These are phyloP conservation scores for Saccharum spontaneum DNA, from an alignment of 176 grass and related monocot genomes.

Conservation along the genomic window DNA sequence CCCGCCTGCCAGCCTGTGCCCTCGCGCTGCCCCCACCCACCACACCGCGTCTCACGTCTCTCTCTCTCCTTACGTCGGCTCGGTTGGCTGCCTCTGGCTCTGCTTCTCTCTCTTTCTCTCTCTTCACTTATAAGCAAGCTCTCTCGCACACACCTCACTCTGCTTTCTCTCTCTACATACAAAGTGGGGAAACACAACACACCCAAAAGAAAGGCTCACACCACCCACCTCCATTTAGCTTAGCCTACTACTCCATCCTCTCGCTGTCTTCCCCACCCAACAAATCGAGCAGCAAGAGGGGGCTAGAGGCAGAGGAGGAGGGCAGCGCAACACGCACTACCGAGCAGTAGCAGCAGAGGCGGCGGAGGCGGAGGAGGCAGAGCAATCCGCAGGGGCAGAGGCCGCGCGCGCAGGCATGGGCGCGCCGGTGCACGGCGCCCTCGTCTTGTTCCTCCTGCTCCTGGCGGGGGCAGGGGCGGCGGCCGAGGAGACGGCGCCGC, in stretches of 20 bases:
- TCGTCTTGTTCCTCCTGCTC: constrained; percentile 40
- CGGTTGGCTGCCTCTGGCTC: too few relatives aligned
- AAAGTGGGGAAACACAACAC: not conserved
- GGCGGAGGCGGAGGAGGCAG: not conserved
- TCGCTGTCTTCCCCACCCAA: not conserved
- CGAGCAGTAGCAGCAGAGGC: not conserved
- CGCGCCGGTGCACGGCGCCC: constrained; percentile 42
- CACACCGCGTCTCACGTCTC: constrained; percentile 13
- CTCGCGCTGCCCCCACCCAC: constrained; percentile 11
- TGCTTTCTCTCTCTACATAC: not conserved
- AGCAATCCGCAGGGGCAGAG: not conserved
- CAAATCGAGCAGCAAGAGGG: not conserved
- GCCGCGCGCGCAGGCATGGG: constrained; percentile 35
- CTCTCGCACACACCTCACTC: constrained; percentile 14
- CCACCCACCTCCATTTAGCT: constrained; percentile 40
- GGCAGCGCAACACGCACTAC: not conserved
- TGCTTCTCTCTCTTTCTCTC: not conserved
- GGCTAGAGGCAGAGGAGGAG: not conserved
- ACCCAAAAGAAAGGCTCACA: constrained; percentile 33
- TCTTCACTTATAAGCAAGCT: constrained; percentile 56
- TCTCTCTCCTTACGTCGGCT: not conserved
- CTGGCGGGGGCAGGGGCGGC: constrained; percentile 9
- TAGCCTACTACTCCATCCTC: constrained; percentile 3
- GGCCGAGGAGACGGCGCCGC: not conserved
- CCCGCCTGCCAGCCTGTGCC: constrained; percentile 41